Percentiles rank a stretch among this genome's conserved stretches.
Conservation (phyloP, 768 basidiomycete genomes). For the Lactarius pseudohatsudake region DNA sequence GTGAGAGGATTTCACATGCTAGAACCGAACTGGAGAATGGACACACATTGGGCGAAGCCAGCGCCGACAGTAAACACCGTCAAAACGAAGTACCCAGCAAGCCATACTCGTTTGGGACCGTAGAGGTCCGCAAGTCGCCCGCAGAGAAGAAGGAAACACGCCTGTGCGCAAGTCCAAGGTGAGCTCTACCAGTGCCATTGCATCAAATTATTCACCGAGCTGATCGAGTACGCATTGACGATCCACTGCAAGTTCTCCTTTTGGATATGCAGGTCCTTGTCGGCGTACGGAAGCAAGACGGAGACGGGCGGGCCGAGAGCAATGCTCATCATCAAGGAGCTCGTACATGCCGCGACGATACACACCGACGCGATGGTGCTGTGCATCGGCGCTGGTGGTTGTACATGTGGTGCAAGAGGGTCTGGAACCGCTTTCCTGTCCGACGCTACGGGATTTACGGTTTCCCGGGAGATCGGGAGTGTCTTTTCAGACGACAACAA, state of each 20-base stretch:
- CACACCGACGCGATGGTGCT: slow-evolving; percentile 18
- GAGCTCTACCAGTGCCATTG: background rate
- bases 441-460: background rate
- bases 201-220: slow-evolving; percentile 48
- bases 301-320: slow-evolving; percentile 31
- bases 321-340: slow-evolving; percentile 36
- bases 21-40: background rate
- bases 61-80: slow-evolving; percentile 60
- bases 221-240: slow-evolving; percentile 63
- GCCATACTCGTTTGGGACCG: slow-evolving; percentile 69
- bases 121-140: slow-evolving; percentile 81
- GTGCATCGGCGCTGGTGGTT: background rate
- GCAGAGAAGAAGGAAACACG: slow-evolving; percentile 72
- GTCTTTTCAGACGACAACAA: background rate
- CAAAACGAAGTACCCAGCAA: slow-evolving; percentile 56
- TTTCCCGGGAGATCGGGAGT: background rate
- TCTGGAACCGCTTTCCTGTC: background rate
- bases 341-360: slow-evolving; percentile 35
- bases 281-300: slow-evolving; percentile 36
- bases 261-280: slow-evolving; percentile 45
- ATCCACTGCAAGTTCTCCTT: slow-evolving; percentile 65
- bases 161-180: slow-evolving; percentile 41
- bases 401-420: background rate
- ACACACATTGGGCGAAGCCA: slow-evolving; percentile 57
- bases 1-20: background rate